phyloP scores from a whole-genome alignment of 1,284 basidiomycete species.

The Peniophora sp. region DNA sequence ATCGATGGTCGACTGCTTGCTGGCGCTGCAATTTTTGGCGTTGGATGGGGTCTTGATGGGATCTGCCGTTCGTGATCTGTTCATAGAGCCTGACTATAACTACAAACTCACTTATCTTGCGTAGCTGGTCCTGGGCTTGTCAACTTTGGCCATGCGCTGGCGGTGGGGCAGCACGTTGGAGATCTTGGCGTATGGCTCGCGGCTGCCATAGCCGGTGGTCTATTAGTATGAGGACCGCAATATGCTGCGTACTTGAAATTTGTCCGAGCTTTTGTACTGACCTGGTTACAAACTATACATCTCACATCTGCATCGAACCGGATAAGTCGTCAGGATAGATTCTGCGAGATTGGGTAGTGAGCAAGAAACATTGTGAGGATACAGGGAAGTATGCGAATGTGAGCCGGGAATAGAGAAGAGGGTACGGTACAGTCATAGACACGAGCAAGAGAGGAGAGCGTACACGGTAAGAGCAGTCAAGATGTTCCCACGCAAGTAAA shows the following conservation, averaged over 20 bases:
- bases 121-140: constrained; percentile 49
- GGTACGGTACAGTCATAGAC: background rate
- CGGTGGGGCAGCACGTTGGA: constrained; percentile 21
- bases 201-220: constrained; percentile 34
- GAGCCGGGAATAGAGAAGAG: background rate
- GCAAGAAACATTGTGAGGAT: too few species aligned
- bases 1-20: constrained; percentile 37
- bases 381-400: too few species aligned
- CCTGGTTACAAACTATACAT: too few species aligned
- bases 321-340: too few species aligned
- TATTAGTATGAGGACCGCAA: constrained; percentile 21
- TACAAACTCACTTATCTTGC: too few species aligned
- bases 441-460: too few species aligned
- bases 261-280: too few species aligned
- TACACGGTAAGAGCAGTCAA: too few species aligned
- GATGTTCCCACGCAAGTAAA: too few species aligned
- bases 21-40: constrained; percentile 54
- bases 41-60: constrained; percentile 61
- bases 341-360: background rate
- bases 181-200: constrained; percentile 31
- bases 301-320: too few species aligned
- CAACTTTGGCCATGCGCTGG: constrained; percentile 42
- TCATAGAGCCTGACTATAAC: background rate
- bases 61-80: constrained; percentile 47
- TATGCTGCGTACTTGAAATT: too few species aligned